Evolutionary conservation across 2,329 filamentous ascomycete species (phyloP).

Genomic region (Sporothrix variecibatus): DNA sequence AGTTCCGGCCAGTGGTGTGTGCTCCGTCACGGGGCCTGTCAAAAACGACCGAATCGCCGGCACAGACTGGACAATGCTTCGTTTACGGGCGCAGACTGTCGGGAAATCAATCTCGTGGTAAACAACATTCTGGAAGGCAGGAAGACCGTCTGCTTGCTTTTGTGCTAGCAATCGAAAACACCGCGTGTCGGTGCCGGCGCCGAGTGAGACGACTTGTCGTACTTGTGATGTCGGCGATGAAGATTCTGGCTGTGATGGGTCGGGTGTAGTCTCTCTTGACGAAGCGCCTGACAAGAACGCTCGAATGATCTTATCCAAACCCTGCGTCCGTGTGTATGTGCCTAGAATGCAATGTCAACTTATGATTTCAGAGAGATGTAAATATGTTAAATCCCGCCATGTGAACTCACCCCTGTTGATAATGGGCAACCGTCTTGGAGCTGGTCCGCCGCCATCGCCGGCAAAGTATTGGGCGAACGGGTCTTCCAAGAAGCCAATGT

Average conservation of each 20-base stretch:
- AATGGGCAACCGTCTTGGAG: slow-evolving; percentile 74
- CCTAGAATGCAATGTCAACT: no score
- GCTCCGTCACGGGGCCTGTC: slow-evolving; percentile 36
- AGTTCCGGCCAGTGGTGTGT: slow-evolving; percentile 21
- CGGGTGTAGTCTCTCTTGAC: slow-evolving; percentile 32
- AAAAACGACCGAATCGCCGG: slow-evolving; percentile 46
- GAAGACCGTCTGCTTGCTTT: background rate
- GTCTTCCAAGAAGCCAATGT: slow-evolving; percentile 81
- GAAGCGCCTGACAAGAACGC: slow-evolving; percentile 60
- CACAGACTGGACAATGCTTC: slow-evolving; percentile 53
- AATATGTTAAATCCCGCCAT: no score
- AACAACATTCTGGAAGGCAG: slow-evolving; percentile 49
- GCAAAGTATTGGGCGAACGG: slow-evolving; percentile 74
- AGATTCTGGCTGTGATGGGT: background rate
- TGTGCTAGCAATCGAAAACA: slow-evolving; percentile 70
- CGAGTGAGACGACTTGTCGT: slow-evolving; percentile 86
- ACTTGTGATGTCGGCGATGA: slow-evolving; percentile 29
- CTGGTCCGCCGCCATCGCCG: slow-evolving; percentile 45
- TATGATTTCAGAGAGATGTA: no score
- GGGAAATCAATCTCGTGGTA: slow-evolving; percentile 96
- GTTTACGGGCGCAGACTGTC: slow-evolving; percentile 68
- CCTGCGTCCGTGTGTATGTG: slow-evolving; percentile 87
- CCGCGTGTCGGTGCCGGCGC: slow-evolving; percentile 90
- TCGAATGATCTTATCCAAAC: slow-evolving; percentile 75
- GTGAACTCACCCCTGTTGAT: slow-evolving; percentile 85